Evolutionary conservation across 208 protist genomes (phyloP).

Genomic region (Leishmania gerbilli): DNA sequence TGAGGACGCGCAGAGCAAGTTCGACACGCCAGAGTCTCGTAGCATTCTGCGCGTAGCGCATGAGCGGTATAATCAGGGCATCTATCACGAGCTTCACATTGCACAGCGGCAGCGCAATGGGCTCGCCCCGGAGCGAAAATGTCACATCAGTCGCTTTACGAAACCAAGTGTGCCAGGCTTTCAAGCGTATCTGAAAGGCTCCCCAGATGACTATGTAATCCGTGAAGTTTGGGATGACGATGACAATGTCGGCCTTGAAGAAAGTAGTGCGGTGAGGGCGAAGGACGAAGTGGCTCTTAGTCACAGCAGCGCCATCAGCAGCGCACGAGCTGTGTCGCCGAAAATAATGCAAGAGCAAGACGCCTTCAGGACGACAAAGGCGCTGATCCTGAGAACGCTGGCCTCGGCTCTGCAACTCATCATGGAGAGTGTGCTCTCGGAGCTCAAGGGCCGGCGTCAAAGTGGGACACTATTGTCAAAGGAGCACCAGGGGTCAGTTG

Average conservation of each 20-base stretch:
- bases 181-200: conserved; percentile 78
- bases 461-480: conserved; percentile 55
- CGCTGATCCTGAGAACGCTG: conserved; percentile 57
- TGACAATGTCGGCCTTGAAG: conserved; percentile 3
- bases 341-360: conserved; percentile 48
- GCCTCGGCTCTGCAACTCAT: conserved; percentile 47
- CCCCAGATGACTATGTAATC: conserved; percentile 74
- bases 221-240: conserved; percentile 63
- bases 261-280: neutral
- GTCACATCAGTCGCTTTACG: conserved; percentile 77
- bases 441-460: conserved; percentile 56
- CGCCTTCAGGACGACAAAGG: conserved; percentile 39
- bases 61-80: conserved; percentile 78
- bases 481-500: conserved; percentile 48
- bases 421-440: conserved; percentile 45
- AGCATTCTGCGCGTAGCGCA: conserved; percentile 70
- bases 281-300: conserved; percentile 1
- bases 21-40: conserved; percentile 76
- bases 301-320: conserved; percentile 9
- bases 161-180: conserved; percentile 82
- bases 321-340: conserved; percentile 1
- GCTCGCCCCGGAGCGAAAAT: conserved; percentile 65
- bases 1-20: conserved; percentile 89
- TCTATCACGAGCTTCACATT: conserved; percentile 82
- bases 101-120: conserved; percentile 74